These are phyloP conservation scores for Sphagnum tenellum DNA, from an alignment of 225 moss, liverwort and hornwort genomes.

Conservation along the genomic window DNA sequence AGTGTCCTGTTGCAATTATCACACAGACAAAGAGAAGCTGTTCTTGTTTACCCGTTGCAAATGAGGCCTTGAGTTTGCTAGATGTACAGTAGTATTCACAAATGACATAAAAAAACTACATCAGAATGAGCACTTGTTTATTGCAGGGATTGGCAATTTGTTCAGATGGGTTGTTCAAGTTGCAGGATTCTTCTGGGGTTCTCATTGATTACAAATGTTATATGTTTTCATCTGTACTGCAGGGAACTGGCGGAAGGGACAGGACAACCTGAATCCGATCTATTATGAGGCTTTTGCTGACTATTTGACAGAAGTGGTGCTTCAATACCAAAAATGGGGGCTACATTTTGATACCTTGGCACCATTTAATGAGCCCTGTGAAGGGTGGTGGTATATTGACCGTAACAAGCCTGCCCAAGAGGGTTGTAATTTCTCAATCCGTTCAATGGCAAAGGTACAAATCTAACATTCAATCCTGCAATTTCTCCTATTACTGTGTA, in stretches of 20 bases:
- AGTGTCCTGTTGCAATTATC: too few relatives aligned
- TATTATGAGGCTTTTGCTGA: slow-evolving; percentile 69
- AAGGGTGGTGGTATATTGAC: slow-evolving; percentile 93
- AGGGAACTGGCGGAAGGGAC: slow-evolving; percentile 45
- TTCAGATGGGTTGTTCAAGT: neutral
- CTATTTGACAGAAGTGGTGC: slow-evolving; percentile 84
- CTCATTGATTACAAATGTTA: too few relatives aligned
- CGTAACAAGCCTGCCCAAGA: slow-evolving; percentile 87
- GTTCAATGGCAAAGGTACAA: slow-evolving; percentile 64
- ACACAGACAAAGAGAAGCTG: too few relatives aligned
- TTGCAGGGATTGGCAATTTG: neutral
- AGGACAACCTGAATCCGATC: slow-evolving; percentile 62
- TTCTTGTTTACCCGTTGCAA: too few relatives aligned
- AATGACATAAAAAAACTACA: too few relatives aligned
- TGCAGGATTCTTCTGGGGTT: slow-evolving; percentile 21
- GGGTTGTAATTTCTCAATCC: slow-evolving; percentile 83
- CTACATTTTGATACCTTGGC: slow-evolving; percentile 69
- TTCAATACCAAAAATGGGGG: slow-evolving; percentile 65
- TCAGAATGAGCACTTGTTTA: neutral
- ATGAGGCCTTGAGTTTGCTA: too few relatives aligned
- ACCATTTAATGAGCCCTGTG: slow-evolving; percentile 89
- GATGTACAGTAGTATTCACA: too few relatives aligned
- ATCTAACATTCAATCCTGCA: neutral
- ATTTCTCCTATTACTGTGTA: too few relatives aligned
- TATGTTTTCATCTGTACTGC: too few relatives aligned